Conservation (phyloP, 371 early-diverging fungal species). For the Haplosporangium sp. region DNA sequence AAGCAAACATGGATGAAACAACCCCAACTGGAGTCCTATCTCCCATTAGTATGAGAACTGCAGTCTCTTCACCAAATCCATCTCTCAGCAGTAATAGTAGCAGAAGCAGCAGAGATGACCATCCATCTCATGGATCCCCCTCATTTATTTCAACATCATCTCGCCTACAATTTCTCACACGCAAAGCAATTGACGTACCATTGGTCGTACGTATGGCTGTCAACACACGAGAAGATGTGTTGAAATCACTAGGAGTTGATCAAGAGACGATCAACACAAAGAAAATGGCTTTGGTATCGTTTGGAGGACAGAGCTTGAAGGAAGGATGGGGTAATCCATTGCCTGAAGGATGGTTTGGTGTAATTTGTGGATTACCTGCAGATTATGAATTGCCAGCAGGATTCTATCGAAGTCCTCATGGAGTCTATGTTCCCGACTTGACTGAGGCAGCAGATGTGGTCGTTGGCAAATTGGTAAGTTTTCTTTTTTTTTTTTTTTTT, state of each 20-base stretch:
- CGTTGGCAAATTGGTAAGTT: constrained; percentile 73
- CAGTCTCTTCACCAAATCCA: constrained; percentile 33
- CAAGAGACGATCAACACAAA: constrained; percentile 63
- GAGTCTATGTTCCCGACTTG: constrained; percentile 82
- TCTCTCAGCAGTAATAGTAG: not conserved
- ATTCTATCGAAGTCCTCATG: constrained; percentile 71
- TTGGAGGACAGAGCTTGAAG: constrained; percentile 79
- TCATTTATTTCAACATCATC: not conserved
- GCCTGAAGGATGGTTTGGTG: constrained; percentile 82
- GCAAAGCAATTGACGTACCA: constrained; percentile 46
- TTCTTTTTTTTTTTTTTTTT: not conserved
- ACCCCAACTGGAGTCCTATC: constrained; percentile 42
- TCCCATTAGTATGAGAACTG: constrained; percentile 24
- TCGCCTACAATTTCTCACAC: not conserved
- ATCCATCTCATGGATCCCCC: too few relatives aligned
- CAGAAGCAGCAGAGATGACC: too few relatives aligned
- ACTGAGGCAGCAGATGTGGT: constrained; percentile 81
- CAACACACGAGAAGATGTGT: constrained; percentile 68
- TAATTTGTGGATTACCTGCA: constrained; percentile 75
- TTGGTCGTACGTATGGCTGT: constrained; percentile 55
- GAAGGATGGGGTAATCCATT: constrained; percentile 67
- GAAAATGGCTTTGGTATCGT: constrained; percentile 76
- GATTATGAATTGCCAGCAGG: constrained; percentile 62
- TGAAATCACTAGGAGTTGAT: constrained; percentile 70
- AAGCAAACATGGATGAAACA: constrained; percentile 28